These are phyloP conservation scores for Corymbia citriodora DNA, from an alignment of 441 rosid species.

Conservation along the genomic window DNA sequence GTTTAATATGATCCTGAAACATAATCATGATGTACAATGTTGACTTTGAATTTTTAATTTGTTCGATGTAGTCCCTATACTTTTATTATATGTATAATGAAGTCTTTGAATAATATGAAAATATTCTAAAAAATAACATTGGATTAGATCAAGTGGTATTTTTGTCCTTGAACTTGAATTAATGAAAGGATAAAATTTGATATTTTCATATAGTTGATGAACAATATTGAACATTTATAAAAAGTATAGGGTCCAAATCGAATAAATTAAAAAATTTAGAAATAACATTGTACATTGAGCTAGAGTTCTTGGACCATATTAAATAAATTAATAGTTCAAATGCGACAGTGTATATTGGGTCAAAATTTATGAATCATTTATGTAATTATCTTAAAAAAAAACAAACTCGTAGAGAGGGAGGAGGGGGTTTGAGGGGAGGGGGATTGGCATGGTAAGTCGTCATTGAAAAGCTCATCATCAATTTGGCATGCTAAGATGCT, in stretches of 20 bases:
- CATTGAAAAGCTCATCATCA: not conserved
- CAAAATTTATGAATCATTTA: not conserved
- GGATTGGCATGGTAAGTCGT: not conserved
- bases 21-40: too few relatives aligned
- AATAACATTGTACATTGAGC: fast-evolving
- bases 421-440: not conserved
- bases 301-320: fast-evolving
- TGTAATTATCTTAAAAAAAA: not conserved
- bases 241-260: not conserved
- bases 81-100: not conserved
- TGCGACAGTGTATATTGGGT: fast-evolving
- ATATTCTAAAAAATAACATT: fast-evolving
- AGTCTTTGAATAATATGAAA: fast-evolving
- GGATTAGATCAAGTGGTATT: not conserved
- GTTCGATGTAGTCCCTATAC: not conserved
- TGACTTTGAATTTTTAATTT: too few relatives aligned
- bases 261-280: not conserved
- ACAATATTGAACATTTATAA: not conserved
- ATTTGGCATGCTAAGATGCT: not conserved
- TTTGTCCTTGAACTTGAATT: not conserved
- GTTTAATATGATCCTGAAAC: too few relatives aligned
- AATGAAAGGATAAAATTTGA: fast-evolving
- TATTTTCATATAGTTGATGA: not conserved
- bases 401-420: not conserved
- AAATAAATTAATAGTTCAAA: not conserved